Percentiles rank a stretch among this genome's conserved stretches.
Evolutionary conservation across 2,329 filamentous ascomycete species (phyloP).

Genomic region (Venturia pyrina): DNA sequence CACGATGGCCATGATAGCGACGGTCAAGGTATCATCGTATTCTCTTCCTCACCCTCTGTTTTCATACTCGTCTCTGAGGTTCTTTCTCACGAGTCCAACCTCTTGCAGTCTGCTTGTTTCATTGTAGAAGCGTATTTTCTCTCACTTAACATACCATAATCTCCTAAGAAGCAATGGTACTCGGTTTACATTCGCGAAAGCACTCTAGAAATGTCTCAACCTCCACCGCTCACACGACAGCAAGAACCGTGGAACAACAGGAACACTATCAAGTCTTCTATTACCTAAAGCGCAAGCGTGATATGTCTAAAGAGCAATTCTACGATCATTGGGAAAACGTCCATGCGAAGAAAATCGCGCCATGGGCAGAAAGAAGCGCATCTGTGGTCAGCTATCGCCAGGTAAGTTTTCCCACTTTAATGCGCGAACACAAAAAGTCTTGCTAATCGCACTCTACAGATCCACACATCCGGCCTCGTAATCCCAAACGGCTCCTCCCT

Average conservation of each 20-base stretch:
- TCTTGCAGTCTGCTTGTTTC: background rate
- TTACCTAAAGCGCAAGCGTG: conserved; percentile 22
- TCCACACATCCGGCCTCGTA: conserved; percentile 16
- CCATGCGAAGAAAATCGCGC: conserved; percentile 24
- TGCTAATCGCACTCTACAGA: conserved; percentile 9
- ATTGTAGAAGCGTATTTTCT: background rate
- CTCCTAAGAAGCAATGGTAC: background rate
- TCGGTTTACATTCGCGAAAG: background rate
- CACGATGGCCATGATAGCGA: background rate
- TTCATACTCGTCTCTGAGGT: background rate
- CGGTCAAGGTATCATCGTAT: background rate
- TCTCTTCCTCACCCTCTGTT: background rate
- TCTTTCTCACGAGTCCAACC: background rate
- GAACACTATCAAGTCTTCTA: conserved; percentile 16
- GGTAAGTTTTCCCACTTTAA: conserved; percentile 14
- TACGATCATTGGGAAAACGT: conserved; percentile 27
- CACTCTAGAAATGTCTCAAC: background rate
- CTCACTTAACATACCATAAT: background rate
- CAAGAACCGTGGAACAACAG: conserved; percentile 5
- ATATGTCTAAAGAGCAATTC: conserved; percentile 23
- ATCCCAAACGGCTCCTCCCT: conserved; percentile 16
- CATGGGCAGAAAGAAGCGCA: conserved; percentile 27
- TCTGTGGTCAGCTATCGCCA: conserved; percentile 24
- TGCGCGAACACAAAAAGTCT: too few relatives aligned
- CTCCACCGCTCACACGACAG: background rate